Base-by-base conservation (phyloP, 2,329 filamentous ascomycete species). In the Hypoxylon sp. region DNA sequence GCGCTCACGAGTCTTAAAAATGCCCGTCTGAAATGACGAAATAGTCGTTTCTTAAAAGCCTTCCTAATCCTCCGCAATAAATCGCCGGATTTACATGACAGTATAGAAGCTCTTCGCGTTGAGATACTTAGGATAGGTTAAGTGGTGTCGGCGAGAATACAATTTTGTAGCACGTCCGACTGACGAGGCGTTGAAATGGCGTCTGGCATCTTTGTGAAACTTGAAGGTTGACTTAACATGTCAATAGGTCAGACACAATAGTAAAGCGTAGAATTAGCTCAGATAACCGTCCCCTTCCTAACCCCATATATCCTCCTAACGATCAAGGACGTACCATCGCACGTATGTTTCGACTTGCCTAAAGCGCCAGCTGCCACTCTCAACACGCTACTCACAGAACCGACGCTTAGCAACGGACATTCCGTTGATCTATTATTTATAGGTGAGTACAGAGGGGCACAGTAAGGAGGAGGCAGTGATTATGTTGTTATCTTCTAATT, bases 291-390 rank as follows among this genome's bases (percentile, higher is more conserved):
- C 11, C 64, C 66, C 1, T 85, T 86, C 67, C 79, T 79, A 1
- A 80, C 81, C 0, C 75, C 78, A 19, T 78, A 78, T 44, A 83
- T 86, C 42, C 75, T 67, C 3, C n/a, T n/a, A n/a, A 84, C 80
- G 0, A 76, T 80, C 19, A 72, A 76, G 0, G 68, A 73, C 5
- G 63, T 73, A 3, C 55, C 72, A 24, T 62, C 72, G 1, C 65
- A 68, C 33, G 48, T 67, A 2, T 14, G 13, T 4, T 6, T 52
- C 5, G 71, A 55, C 13, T 68, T 76, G 33, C 70, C 71, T 4
- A 42, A 66, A 6, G 64, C 73, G 0, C 65, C 71, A 1, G 51
- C 72, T 26, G 68, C 56, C 10, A 73, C 73, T 19, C 39, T 85
- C 44, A 67, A 81, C 19, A 82, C 84, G 72, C 80, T n/a, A n/a